Conservation (phyloP, 2,329 filamentous ascomycete species). For the Aspergillus aculeatinus region DNA sequence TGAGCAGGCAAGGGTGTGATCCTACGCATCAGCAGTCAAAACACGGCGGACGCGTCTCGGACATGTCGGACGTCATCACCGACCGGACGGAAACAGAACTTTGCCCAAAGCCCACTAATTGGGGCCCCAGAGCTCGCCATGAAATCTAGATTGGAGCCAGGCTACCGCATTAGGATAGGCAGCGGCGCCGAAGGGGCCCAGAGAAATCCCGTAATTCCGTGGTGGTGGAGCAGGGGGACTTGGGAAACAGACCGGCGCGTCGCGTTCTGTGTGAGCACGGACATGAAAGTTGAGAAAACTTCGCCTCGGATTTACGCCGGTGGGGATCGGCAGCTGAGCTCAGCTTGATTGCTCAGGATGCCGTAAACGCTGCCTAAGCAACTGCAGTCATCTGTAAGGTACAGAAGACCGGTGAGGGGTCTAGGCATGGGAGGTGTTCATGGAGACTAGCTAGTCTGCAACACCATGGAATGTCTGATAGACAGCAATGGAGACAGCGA, state of each 20-base stretch:
- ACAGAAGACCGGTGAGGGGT: background rate
- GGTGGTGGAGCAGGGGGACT: background rate
- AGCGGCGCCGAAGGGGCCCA: background rate
- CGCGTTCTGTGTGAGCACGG: slow-evolving; percentile 3
- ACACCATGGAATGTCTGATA: background rate
- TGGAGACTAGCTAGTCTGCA: background rate
- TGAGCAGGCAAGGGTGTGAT: background rate
- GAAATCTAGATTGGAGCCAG: background rate
- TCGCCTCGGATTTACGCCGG: slow-evolving; percentile 3
- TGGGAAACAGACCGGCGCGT: background rate
- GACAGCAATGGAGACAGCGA: background rate
- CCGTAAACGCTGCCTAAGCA: background rate
- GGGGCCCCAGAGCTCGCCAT: background rate
- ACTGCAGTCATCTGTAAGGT: slow-evolving; percentile 4
- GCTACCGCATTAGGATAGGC: background rate
- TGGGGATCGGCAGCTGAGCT: slow-evolving; percentile 4
- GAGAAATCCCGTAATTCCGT: slow-evolving; percentile 16
- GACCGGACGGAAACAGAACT: background rate
- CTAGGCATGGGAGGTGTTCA: background rate
- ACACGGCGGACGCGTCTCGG: slow-evolving; percentile 1
- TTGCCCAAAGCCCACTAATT: background rate
- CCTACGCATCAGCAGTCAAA: background rate
- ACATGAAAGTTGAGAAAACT: background rate
- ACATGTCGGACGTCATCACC: background rate
- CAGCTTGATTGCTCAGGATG: slow-evolving; percentile 2